Conservation (phyloP, 1,139 yeast genomes). For the Pichia inconspicua region DNA sequence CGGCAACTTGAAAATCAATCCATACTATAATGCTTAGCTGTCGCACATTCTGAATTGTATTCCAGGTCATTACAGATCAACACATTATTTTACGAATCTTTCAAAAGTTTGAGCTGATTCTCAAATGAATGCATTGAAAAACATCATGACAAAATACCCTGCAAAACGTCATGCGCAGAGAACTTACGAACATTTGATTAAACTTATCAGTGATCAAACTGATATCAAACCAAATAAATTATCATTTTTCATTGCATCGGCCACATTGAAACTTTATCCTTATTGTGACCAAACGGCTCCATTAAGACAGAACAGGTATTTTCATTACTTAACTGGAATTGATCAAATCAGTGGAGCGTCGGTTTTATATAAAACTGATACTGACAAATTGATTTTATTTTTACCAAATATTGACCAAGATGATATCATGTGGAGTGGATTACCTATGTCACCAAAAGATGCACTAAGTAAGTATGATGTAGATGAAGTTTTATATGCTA, state of each 20-base stretch:
- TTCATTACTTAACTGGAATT: constrained; percentile 81
- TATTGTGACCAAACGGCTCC: constrained; percentile 77
- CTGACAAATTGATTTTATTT: constrained; percentile 59
- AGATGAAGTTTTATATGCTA: constrained; percentile 64
- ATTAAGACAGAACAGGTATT: constrained; percentile 84
- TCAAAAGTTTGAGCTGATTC: not conserved
- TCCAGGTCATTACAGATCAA: not conserved
- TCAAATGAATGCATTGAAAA: not conserved
- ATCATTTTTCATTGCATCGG: constrained; percentile 56
- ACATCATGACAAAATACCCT: constrained; percentile 46
- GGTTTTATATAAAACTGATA: constrained; percentile 47
- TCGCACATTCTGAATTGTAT: not conserved
- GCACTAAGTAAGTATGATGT: constrained; percentile 66
- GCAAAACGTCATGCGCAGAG: constrained; percentile 60
- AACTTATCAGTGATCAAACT: constrained; percentile 28
- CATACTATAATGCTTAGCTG: too few relatives aligned
- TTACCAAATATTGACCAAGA: constrained; percentile 80
- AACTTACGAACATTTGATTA: constrained; percentile 39
- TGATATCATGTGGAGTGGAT: constrained; percentile 94
- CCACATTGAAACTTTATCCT: constrained; percentile 51
- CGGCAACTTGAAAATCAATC: too few relatives aligned
- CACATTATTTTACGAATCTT: too few relatives aligned
- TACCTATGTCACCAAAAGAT: constrained; percentile 63
- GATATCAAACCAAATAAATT: constrained; percentile 10
- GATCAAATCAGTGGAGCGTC: constrained; percentile 66